Evolutionary conservation across 495 filamentous ascomycete species (phyloP).

Genomic region (Parathielavia appendiculata): DNA sequence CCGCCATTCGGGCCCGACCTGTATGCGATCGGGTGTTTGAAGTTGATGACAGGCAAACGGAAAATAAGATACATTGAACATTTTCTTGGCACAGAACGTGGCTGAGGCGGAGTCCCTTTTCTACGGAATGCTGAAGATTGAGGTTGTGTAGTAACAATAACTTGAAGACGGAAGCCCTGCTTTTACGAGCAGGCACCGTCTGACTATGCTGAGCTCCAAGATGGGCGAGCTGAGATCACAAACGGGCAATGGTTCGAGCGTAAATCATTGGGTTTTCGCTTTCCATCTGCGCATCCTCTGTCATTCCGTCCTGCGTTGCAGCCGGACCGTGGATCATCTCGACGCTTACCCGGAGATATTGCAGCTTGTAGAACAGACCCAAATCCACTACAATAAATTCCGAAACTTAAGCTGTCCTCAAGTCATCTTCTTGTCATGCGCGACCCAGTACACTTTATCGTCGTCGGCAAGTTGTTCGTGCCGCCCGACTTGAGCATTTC

Average conservation of each 20-base stretch:
- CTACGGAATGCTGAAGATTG: not conserved
- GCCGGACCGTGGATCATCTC: slow-evolving; percentile 19
- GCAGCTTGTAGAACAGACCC: slow-evolving; percentile 1
- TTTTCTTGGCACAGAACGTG: not conserved
- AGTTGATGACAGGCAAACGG: slow-evolving; percentile 19
- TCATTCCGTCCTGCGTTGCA: slow-evolving; percentile 8
- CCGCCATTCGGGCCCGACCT: not conserved
- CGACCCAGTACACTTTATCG: too few species aligned
- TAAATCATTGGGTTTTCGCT: not conserved
- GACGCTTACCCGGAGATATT: slow-evolving; percentile 27
- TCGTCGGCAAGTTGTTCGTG: too few species aligned
- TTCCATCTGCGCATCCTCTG: not conserved
- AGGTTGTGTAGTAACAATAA: not conserved
- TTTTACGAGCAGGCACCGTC: slow-evolving; percentile 12
- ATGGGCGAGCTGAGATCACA: not conserved
- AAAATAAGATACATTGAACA: slow-evolving; percentile 8
- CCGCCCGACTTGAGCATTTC: too few species aligned
- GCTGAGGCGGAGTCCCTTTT: slow-evolving; percentile 8
- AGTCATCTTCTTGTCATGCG: too few species aligned
- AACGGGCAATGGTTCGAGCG: too few species aligned
- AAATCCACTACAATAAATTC: not conserved
- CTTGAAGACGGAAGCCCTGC: too few species aligned
- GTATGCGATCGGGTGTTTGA: slow-evolving; percentile 19
- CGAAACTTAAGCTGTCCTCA: not conserved
- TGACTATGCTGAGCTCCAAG: not conserved